Percentiles rank a stretch among this genome's conserved stretches.
Conservation (phyloP, 495 filamentous ascomycete genomes). For the Aspergillus hancockii region DNA sequence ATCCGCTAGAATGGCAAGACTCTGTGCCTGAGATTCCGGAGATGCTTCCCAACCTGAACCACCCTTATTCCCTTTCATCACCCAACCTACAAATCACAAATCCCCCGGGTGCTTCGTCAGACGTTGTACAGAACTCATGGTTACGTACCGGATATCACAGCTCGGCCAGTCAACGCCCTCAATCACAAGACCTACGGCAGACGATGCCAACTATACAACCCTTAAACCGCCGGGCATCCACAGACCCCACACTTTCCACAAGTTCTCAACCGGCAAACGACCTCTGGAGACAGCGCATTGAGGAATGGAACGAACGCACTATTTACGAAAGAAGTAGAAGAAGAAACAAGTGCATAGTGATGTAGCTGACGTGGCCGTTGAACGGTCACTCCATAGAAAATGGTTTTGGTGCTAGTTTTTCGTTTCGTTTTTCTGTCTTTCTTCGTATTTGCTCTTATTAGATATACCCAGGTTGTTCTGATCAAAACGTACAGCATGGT, state of each 20-base stretch:
- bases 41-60: slow-evolving; percentile 23
- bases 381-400: not conserved
- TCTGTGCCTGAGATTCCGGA: slow-evolving; percentile 21
- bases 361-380: slow-evolving; percentile 28
- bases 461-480: slow-evolving; percentile 9
- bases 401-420: not conserved
- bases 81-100: slow-evolving; percentile 37
- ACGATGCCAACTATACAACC: slow-evolving; percentile 11
- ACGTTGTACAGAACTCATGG: slow-evolving; percentile 17
- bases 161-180: slow-evolving; percentile 17
- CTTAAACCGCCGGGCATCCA: slow-evolving; percentile 38
- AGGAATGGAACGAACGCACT: slow-evolving; percentile 48
- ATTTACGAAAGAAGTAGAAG: slow-evolving; percentile 39
- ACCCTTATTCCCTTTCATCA: slow-evolving; percentile 42
- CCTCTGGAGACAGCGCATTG: slow-evolving; percentile 45
- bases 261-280: slow-evolving; percentile 37
- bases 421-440: slow-evolving; percentile 5
- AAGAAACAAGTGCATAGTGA: slow-evolving; percentile 41
- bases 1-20: slow-evolving; percentile 11
- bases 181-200: slow-evolving; percentile 21
- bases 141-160: slow-evolving; percentile 10
- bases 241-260: slow-evolving; percentile 34
- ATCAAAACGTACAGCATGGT: not conserved
- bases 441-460: slow-evolving; percentile 2
- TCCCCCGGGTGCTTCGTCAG: slow-evolving; percentile 20